Evolutionary conservation across 768 basidiomycete genomes (phyloP), one percentile per base, ranked within the genome.

Genomic region (Russula vinacea): DNA sequence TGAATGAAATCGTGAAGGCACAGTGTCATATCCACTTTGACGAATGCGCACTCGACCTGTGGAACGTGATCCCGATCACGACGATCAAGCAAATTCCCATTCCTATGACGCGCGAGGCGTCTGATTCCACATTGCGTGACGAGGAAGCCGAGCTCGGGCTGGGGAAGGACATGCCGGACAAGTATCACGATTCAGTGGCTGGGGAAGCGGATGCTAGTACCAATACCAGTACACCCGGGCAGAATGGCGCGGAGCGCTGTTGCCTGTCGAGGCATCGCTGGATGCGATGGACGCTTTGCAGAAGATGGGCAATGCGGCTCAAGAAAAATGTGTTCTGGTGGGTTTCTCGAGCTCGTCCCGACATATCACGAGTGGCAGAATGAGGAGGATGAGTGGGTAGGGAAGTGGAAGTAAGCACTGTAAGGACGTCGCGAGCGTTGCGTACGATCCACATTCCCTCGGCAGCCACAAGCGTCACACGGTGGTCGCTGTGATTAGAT

Each of bases 301-400:
- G 69, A 82, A 80, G 1, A 68, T 86, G 4, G 76, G 84, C 66
- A 87, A 90, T 69, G 63, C 77, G 62, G n/a, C 73, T 92, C 53
- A 73, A 76, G 72, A 52, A 55, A 5, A 73, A 74, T 24, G 71
- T 70, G 24, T 8, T 77, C 1, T 92, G 90, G 90, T 87, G 87
- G 88, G 39, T 88, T n/a, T 17, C 73, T 90, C 42, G 90, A 92
- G 74, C 73, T 88, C 42, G 37, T 90, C 0, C 90, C 88, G 26
- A 71, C 81, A 56, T 73, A 70, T 47, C 81, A 78, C 67, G 71
- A 76, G 33, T 86, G 80, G 79, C 88, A 90, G 70, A 83, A 89
- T 65, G 70, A 66, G 0, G 55, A 78, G 0, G 84, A 84, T 2
- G 70, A 68, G 14, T 89, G 87, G 88, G 81, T 84, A 66, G 75